Conservation (phyloP, 2,329 filamentous ascomycete species). For the Pseudogymnoascus sp. region DNA sequence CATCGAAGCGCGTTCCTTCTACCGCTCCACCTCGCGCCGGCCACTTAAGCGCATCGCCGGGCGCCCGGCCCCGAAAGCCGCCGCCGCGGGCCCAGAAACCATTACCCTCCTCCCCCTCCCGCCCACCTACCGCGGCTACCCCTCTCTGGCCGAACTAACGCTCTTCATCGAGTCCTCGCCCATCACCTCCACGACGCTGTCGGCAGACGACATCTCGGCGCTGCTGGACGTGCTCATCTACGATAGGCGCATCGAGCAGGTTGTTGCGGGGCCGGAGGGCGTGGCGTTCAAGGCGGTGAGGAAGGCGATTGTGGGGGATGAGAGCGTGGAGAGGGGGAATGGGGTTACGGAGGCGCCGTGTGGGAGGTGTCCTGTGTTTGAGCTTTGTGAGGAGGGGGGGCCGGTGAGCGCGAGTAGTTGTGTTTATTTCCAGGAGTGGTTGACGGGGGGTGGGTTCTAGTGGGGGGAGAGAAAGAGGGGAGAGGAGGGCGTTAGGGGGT, state of each 20-base stretch:
- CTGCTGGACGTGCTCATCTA: constrained; percentile 82
- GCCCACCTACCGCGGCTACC: constrained; percentile 66
- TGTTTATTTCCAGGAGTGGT: constrained; percentile 83
- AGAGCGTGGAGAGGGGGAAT: constrained; percentile 37
- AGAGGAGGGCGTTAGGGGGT: neutral
- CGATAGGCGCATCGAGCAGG: constrained; percentile 71
- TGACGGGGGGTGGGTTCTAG: neutral
- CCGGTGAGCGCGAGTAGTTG: constrained; percentile 85
- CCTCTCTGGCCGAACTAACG: constrained; percentile 71
- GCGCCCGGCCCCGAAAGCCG: neutral
- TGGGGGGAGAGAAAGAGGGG: neutral
- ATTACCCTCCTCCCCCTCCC: constrained; percentile 41
- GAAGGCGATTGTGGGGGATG: constrained; percentile 16
- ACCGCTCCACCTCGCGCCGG: constrained; percentile 33
- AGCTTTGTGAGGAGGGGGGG: constrained; percentile 83
- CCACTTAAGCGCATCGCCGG: constrained; percentile 21
- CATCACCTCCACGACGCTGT: constrained; percentile 61
- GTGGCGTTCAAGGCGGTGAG: constrained; percentile 29
- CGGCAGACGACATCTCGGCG: constrained; percentile 71
- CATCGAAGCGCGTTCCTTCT: constrained; percentile 65
- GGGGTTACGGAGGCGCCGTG: constrained; percentile 76
- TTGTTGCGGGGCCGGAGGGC: constrained; percentile 29
- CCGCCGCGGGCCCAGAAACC: constrained; percentile 12
- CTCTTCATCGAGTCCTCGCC: constrained; percentile 59
- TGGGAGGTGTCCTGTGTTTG: constrained; percentile 85